Conservation (phyloP, 805 yeast species). For the Kuraishia piskuri region DNA sequence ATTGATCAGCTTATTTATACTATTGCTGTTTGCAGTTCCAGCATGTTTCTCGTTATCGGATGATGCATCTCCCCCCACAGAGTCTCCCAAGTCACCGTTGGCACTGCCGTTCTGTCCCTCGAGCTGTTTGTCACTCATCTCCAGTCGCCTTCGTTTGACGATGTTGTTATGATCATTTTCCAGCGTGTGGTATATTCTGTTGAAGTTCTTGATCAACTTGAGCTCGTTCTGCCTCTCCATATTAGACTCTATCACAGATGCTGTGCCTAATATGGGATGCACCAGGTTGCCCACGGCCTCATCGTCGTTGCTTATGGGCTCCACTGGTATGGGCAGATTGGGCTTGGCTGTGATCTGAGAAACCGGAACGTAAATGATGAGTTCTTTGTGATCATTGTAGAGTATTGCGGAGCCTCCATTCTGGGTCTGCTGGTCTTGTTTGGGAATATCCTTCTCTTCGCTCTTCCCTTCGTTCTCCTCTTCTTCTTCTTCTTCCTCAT, state of each 20-base stretch:
- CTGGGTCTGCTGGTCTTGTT: conserved; percentile 8
- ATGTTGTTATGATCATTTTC: conserved; percentile 73
- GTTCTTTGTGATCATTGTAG: conserved; percentile 20
- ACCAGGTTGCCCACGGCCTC: conserved; percentile 24
- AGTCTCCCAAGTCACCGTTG: conserved; percentile 10
- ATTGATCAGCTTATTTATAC: conserved; percentile 20
- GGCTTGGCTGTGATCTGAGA: conserved; percentile 15
- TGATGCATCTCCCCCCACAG: conserved; percentile 6
- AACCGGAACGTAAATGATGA: conserved; percentile 26
- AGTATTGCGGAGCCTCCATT: too few species aligned
- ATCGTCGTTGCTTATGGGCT: conserved; percentile 17
- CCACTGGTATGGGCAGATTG: conserved; percentile 17
- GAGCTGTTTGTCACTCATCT: conserved; percentile 69
- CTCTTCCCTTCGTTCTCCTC: conserved; percentile 7
- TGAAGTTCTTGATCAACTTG: conserved; percentile 50
- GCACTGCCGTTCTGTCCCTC: conserved; percentile 25
- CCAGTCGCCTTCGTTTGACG: conserved; percentile 65
- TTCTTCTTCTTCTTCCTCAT: conserved; percentile 12
- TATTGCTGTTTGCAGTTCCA: conserved; percentile 13
- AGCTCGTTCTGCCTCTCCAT: conserved; percentile 28
- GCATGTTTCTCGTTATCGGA: conserved; percentile 10
- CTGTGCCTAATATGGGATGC: conserved; percentile 25
- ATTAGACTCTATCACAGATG: conserved; percentile 31
- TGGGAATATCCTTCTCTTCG: conserved; percentile 8
- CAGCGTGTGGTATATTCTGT: conserved; percentile 65